A percentile compares a stretch with the other conserved stretches of the same genome.
Conservation (phyloP, 2,329 filamentous ascomycete genomes). For the Colletotrichum tamarilloi region DNA sequence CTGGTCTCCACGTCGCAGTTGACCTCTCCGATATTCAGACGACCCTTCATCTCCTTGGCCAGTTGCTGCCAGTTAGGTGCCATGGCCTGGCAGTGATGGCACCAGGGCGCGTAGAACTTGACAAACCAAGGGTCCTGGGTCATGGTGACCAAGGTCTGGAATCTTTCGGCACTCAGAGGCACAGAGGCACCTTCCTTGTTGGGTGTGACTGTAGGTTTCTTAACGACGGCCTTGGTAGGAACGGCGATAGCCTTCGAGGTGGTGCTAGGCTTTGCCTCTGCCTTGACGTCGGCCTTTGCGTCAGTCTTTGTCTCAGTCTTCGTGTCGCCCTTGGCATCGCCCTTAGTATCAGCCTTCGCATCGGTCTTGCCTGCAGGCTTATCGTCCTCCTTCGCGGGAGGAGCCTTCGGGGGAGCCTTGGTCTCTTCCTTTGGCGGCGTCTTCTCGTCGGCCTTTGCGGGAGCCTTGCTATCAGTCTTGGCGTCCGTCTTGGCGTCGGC, state of each 20-base stretch:
- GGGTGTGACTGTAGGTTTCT: conserved; percentile 66
- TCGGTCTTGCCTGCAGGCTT: conserved; percentile 44
- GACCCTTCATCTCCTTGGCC: conserved; percentile 89
- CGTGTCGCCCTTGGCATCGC: conserved; percentile 34
- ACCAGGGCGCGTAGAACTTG: conserved; percentile 99
- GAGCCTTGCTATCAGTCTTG: conserved; percentile 38
- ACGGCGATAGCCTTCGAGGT: conserved; percentile 37
- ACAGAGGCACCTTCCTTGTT: conserved; percentile 83
- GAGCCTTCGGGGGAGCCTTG: conserved; percentile 24
- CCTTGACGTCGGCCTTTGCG: conserved; percentile 39
- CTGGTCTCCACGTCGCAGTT: conserved; percentile 89
- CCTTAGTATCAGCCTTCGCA: conserved; percentile 45
- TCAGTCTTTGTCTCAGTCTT: conserved; percentile 41
- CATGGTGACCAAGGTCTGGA: conserved; percentile 86
- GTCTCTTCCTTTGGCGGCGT: conserved; percentile 38
- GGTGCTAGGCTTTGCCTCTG: conserved; percentile 37
- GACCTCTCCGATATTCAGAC: conserved; percentile 93
- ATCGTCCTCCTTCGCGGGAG: conserved; percentile 22
- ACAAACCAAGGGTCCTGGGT: conserved; percentile 96
- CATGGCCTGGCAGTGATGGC: conserved; percentile 93
- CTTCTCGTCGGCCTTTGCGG: conserved; percentile 45
- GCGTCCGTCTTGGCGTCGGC: conserved; percentile 34
- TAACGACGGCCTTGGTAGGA: conserved; percentile 51
- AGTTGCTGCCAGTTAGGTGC: conserved; percentile 91
- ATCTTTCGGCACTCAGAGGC: conserved; percentile 82